phyloP scores from a whole-genome alignment of 1,284 basidiomycete genomes.

The Phellopilus nigrolimitatus region DNA sequence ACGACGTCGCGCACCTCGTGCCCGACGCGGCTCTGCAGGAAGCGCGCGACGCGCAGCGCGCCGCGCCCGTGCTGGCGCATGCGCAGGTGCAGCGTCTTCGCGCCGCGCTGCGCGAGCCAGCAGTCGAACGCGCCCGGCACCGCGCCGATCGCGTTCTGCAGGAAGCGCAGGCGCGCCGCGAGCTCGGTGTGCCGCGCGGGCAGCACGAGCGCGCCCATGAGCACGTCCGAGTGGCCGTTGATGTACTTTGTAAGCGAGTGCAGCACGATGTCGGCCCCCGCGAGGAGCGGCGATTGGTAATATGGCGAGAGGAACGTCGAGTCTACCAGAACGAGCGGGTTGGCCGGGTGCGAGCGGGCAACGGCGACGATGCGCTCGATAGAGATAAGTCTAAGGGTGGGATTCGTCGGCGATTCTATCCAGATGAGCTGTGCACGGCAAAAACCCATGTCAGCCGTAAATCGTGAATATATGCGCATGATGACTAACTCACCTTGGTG shows the following conservation, averaged over 20 bases:
- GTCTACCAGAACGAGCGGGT: conserved; percentile 82
- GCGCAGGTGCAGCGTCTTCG: conserved; percentile 86
- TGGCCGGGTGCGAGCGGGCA: conserved; percentile 50
- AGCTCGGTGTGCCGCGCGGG: conserved; percentile 50
- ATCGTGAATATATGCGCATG: not conserved
- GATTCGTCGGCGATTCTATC: conserved; percentile 96
- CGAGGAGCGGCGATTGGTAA: conserved; percentile 83
- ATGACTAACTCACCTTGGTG: conserved; percentile 62
- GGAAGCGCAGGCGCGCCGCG: conserved; percentile 66
- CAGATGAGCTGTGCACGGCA: conserved; percentile 70
- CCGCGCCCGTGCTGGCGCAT: conserved; percentile 87
- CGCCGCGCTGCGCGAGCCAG: conserved; percentile 88
- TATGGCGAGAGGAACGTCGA: conserved; percentile 92
- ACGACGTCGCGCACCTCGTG: conserved; percentile 68
- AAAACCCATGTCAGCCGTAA: not conserved
- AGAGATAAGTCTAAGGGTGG: conserved; percentile 84
- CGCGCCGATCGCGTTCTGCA: conserved; percentile 90
- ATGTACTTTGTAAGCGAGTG: conserved; percentile 89
- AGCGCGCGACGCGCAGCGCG: conserved; percentile 73
- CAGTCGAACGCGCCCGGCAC: conserved; percentile 86
- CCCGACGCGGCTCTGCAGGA: conserved; percentile 47
- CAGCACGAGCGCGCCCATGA: conserved; percentile 81
- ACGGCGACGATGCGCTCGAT: conserved; percentile 63
- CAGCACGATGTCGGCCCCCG: conserved; percentile 80
- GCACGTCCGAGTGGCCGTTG: conserved; percentile 90